phyloP scores from a whole-genome alignment of 169 alveolate genomes.

The Theileria orientalis region DNA sequence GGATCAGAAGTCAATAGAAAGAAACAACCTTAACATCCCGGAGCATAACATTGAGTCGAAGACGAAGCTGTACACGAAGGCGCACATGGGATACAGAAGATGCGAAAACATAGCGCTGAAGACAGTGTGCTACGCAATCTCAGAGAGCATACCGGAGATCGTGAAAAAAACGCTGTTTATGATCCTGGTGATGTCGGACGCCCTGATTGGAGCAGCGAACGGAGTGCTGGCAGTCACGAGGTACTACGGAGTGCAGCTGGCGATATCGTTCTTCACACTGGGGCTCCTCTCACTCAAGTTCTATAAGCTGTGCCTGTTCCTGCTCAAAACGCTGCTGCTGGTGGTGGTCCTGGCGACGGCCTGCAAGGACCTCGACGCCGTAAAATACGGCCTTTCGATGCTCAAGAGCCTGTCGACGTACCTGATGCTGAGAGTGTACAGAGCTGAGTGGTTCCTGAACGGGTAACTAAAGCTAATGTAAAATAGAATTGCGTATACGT shows the following conservation, averaged over 20 bases:
- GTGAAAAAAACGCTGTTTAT: conserved; percentile 1
- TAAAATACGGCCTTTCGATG: background rate
- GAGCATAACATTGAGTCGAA: conserved; percentile 28
- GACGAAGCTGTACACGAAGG: conserved; percentile 33
- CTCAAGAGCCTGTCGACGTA: conserved; percentile 11
- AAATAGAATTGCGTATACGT: too few species aligned
- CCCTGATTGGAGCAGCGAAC: conserved; percentile 11
- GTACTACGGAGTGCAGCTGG: conserved; percentile 14
- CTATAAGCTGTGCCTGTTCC: conserved; percentile 3
- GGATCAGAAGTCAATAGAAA: conserved; percentile 10
- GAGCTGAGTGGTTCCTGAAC: conserved; percentile 60
- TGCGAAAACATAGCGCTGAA: conserved; percentile 56
- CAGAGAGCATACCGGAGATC: conserved; percentile 15
- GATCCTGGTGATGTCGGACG: conserved; percentile 8
- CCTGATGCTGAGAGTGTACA: conserved; percentile 17
- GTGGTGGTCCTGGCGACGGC: background rate
- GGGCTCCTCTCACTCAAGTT: conserved; percentile 25
- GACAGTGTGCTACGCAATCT: conserved; percentile 18
- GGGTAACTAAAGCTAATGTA: background rate
- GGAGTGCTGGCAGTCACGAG: conserved; percentile 41
- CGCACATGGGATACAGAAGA: conserved; percentile 19
- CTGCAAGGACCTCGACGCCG: conserved; percentile 10
- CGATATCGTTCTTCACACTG: conserved; percentile 2
- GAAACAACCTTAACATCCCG: conserved; percentile 41
- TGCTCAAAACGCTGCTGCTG: conserved; percentile 16